A percentile compares a stretch with the other conserved stretches of the same genome.
Evolutionary conservation across 179 eudicot species (phyloP).

Genomic region (Heliamphora pulchella): DNA sequence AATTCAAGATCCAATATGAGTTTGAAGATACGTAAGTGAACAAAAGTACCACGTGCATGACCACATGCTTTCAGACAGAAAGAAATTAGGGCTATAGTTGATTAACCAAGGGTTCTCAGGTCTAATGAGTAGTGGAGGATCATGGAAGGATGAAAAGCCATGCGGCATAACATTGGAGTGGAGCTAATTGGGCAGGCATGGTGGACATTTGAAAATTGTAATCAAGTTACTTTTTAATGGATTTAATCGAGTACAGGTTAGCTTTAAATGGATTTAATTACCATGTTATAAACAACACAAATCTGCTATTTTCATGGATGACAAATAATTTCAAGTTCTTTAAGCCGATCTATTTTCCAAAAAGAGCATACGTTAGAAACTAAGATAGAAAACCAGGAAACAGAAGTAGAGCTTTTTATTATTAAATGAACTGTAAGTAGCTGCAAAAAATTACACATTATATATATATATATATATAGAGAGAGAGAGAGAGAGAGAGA

Average conservation of each 20-base stretch:
- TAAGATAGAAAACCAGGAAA: background rate
- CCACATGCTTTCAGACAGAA: background rate
- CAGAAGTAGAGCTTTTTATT: background rate
- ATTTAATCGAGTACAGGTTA: background rate
- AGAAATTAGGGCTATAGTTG: background rate
- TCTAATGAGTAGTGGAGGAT: background rate
- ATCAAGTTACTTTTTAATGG: background rate
- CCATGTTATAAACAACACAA: background rate
- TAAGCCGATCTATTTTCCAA: background rate
- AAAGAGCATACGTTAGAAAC: background rate
- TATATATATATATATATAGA: background rate
- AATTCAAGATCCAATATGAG: background rate
- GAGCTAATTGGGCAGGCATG: no score
- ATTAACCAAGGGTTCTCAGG: background rate
- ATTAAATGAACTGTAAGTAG: background rate
- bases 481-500: no score
- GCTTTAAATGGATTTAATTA: background rate
- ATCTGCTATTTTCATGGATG: background rate
- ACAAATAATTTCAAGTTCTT: background rate
- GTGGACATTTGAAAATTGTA: background rate
- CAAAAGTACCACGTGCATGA: background rate
- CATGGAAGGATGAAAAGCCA: background rate
- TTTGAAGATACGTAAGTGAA: background rate
- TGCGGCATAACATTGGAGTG: background rate
- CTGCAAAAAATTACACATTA: background rate